These are phyloP conservation scores for Pseudogymnoascus destructans DNA, from an alignment of 2,329 filamentous ascomycete genomes.

Conservation along the genomic window DNA sequence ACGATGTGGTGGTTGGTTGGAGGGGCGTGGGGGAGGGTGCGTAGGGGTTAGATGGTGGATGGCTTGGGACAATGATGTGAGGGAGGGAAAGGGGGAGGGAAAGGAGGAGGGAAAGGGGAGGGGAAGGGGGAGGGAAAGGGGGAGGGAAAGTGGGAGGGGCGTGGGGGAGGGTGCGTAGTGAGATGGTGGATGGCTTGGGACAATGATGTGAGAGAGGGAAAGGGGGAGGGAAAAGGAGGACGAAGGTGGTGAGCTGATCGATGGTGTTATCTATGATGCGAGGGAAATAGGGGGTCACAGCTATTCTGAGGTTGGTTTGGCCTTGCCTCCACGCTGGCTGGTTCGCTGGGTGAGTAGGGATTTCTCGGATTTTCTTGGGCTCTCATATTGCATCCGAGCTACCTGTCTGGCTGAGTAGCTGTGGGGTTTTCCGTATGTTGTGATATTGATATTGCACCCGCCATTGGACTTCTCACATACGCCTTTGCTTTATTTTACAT, in stretches of 20 bases:
- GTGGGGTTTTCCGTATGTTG: not conserved
- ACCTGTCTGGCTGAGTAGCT: not conserved
- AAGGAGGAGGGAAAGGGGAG: too few relatives aligned
- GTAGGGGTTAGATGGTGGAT: not conserved
- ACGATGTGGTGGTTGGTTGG: not conserved
- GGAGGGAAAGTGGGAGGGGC: too few relatives aligned
- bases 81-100: too few relatives aligned
- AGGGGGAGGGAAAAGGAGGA: too few relatives aligned
- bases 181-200: not conserved
- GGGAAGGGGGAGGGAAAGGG: not conserved
- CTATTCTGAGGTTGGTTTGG: not conserved
- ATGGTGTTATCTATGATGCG: not conserved
- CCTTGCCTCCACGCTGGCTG: not conserved
- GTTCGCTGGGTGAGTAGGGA: not conserved
- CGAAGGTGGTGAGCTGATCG: not conserved
- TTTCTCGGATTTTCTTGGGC: not conserved
- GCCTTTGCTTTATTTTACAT: not conserved
- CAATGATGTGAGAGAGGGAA: not conserved
- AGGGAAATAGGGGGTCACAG: not conserved
- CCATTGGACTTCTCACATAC: not conserved
- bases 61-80: not conserved
- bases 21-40: not conserved
- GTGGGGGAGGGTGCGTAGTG: not conserved
- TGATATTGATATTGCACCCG: not conserved
- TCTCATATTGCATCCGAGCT: not conserved